Evolutionary conservation across 441 rosid genomes (phyloP).

Genomic region (Arabidopsis hybrid): DNA sequence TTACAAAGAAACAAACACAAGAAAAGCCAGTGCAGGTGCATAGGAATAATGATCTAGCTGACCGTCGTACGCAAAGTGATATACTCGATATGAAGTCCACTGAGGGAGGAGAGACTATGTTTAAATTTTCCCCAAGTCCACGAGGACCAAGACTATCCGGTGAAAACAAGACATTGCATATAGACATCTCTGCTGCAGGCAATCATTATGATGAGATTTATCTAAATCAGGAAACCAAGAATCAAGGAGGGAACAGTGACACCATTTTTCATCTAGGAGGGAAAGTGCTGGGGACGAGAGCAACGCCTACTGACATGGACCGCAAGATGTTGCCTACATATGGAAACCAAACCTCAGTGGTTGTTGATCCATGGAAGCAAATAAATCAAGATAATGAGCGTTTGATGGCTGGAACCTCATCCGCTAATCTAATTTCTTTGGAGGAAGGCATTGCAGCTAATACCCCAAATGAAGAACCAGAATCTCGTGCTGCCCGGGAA

Average conservation of each 20-base stretch:
- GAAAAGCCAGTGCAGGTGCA: conserved; percentile 51
- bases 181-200: conserved; percentile 14
- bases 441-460: conserved; percentile 41
- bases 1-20: conserved; percentile 48
- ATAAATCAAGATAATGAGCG: conserved; percentile 39
- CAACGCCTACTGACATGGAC: conserved; percentile 35
- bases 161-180: conserved; percentile 43
- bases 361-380: conserved; percentile 41
- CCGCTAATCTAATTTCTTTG: conserved; percentile 38
- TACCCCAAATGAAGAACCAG: conserved; percentile 35
- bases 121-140: conserved; percentile 40
- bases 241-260: conserved; percentile 36
- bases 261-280: conserved; percentile 44
- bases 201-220: conserved; percentile 43
- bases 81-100: conserved; percentile 45
- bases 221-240: conserved; percentile 38
- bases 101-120: conserved; percentile 40
- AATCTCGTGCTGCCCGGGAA: conserved; percentile 31
- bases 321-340: conserved; percentile 33
- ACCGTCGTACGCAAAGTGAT: conserved; percentile 47
- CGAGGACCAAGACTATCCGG: conserved; percentile 8
- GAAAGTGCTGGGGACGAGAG: conserved; percentile 39
- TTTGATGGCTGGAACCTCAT: conserved; percentile 38
- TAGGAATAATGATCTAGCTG: conserved; percentile 43
- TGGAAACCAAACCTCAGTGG: conserved; percentile 41